Percentiles rank a stretch among this genome's conserved stretches.
phyloP scores from a whole-genome alignment of 495 filamentous ascomycete species.

The Aspergillus conjunctus region DNA sequence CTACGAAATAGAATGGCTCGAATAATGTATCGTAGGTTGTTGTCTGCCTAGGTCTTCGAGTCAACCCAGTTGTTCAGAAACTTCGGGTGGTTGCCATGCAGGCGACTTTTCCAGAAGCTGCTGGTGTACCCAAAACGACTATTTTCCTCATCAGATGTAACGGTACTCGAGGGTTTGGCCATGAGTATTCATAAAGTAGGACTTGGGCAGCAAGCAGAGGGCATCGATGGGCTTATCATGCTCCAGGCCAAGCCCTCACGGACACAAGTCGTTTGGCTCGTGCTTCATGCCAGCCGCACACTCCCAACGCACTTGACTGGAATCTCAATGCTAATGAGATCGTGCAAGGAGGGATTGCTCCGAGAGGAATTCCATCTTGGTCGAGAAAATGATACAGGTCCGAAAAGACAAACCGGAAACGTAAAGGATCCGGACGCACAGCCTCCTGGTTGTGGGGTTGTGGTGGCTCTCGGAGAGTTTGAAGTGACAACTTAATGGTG shows the following conservation, averaged over 20 bases:
- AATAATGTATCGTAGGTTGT: no score
- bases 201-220: conserved; percentile 17
- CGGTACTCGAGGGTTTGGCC: background rate
- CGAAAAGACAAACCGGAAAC: background rate
- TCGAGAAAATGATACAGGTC: background rate
- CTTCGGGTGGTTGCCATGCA: background rate
- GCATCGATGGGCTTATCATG: background rate
- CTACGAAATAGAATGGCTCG: no score
- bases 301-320: no score
- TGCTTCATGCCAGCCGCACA: no score
- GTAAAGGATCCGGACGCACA: conserved; percentile 7
- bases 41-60: background rate
- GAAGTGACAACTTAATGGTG: background rate
- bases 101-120: background rate
- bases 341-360: no score
- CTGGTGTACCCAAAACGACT: conserved; percentile 1
- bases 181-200: background rate
- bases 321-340: no score
- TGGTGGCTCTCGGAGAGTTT: conserved; percentile 1
- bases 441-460: conserved; percentile 15
- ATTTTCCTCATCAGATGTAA: background rate
- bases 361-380: no score
- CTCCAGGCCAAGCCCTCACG: background rate
- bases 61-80: background rate
- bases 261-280: no score